Conservation (phyloP, 257 asterid species). For the Gardenia jasminoides region DNA sequence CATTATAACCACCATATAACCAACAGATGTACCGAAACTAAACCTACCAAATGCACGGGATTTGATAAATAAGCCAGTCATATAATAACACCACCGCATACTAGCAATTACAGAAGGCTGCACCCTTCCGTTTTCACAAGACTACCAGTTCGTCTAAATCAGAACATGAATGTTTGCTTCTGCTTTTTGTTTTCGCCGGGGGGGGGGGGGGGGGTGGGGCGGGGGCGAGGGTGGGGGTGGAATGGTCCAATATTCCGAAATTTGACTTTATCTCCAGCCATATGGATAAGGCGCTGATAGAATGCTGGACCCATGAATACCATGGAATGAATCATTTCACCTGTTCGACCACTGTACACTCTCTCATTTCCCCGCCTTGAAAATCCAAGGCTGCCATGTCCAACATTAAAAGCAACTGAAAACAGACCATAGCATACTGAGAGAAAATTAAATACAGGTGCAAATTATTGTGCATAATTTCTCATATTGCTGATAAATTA, state of each 20-base stretch:
- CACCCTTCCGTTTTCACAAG: no score
- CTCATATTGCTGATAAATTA: conserved; percentile 11
- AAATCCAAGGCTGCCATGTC: conserved; percentile 65
- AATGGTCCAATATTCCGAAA: conserved; percentile 88
- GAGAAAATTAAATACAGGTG: neutral
- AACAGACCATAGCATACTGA: neutral
- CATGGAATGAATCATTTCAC: conserved; percentile 61
- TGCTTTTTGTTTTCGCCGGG: no score
- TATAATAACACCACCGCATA: neutral
- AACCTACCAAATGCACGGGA: no score
- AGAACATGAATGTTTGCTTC: no score
- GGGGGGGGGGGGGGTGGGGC: no score
- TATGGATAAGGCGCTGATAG: conserved; percentile 89
- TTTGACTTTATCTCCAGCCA: conserved; percentile 97
- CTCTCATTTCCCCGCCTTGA: conserved; percentile 84
- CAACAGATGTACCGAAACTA: neutral
- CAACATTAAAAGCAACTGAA: neutral
- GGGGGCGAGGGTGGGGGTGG: conserved; percentile 94
- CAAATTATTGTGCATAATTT: neutral
- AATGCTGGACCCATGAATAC: conserved; percentile 90
- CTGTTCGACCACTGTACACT: conserved; percentile 77
- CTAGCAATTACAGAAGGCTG: neutral
- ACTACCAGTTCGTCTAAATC: no score
- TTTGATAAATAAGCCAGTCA: neutral
- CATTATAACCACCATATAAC: neutral